Evolutionary conservation across 2,329 filamentous ascomycete genomes (phyloP), one percentile per base, ranked within the genome.

Genomic region (Colletotrichum trifolii): DNA sequence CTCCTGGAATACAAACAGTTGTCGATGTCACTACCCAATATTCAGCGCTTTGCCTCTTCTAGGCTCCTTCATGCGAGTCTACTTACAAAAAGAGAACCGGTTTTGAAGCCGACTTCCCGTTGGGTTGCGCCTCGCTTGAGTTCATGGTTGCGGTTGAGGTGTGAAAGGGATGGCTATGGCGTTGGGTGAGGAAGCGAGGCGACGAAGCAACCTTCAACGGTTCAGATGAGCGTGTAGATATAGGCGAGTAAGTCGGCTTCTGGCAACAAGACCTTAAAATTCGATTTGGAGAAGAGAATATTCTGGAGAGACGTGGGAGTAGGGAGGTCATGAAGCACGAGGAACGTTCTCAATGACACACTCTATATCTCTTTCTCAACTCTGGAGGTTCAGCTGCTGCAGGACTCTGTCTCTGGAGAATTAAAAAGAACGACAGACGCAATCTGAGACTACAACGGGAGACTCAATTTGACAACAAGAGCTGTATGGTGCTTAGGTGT

Each of bases 1-100:
- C 92, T 94, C 79, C 91, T 94, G 0, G 94, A 89, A 74, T 97
- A 98, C 60, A 98, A 87, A 79, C 96, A 99, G 75, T 99, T 99
- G 83, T 99, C 96, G 74, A 99, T 98, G 76, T 99, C 96, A 75
- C 97, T 98, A 77, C 7, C 13, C 12, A 6, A 1, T 15, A 43
- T 12, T 54, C 15, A 67, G 64, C 34, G 11, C 7, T 35, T 9
- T 7, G 10, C 25, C 5, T 25, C 3, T n/a, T 59, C 12, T 39
- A 12, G 49, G 8, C 9, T 12, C 50, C 25, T 45, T 13, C 2
- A 25, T 25, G 15, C 10, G 13, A 9, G 11, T 33, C 45, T 15
- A 67, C 77, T 46, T 67, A 82, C 80, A 82, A 82, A 73, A 82
- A 82, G 39, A 82, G 69, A 9, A 82, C 79, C 56, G 78, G 77